These are phyloP conservation scores for Penicillium janthinellum DNA, from an alignment of 2,329 filamentous ascomycete genomes.

Conservation along the genomic window DNA sequence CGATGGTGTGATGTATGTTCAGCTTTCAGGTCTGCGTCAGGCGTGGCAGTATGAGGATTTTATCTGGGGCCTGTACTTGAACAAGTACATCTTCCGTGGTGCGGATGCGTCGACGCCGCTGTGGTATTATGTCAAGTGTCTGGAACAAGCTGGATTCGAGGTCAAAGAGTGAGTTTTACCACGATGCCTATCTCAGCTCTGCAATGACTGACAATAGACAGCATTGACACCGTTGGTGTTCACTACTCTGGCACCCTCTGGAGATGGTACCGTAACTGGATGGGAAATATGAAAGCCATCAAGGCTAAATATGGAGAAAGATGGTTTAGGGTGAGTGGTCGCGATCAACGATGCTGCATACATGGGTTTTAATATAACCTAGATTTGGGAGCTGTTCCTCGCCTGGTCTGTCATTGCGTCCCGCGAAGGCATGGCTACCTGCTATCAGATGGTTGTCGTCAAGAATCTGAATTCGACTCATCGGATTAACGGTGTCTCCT, in stretches of 20 bases:
- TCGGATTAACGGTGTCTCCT: conserved; percentile 66
- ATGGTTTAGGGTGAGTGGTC: conserved; percentile 76
- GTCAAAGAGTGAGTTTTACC: conserved; percentile 61
- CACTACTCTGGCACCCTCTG: conserved; percentile 90
- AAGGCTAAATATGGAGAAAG: conserved; percentile 82
- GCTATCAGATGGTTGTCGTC: conserved; percentile 75
- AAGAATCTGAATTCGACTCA: conserved; percentile 81
- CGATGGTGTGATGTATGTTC: conserved; percentile 84
- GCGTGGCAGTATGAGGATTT: conserved; percentile 91
- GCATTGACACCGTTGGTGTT: conserved; percentile 80
- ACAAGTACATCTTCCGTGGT: conserved; percentile 93
- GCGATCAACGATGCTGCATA: conserved; percentile 1
- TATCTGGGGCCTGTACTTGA: conserved; percentile 92
- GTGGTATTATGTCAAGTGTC: conserved; percentile 72
- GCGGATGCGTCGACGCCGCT: conserved; percentile 87
- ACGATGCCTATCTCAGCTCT: neutral
- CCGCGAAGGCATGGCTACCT: conserved; percentile 73
- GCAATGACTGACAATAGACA: conserved; percentile 7
- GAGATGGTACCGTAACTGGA: conserved; percentile 94
- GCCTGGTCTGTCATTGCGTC: conserved; percentile 75
- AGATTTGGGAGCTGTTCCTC: conserved; percentile 83
- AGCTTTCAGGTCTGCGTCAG: conserved; percentile 83
- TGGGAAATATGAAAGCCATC: conserved; percentile 81
- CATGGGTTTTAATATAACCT: conserved; percentile 5
- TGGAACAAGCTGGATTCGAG: conserved; percentile 80